phyloP scores from a whole-genome alignment of 2,329 filamentous ascomycete genomes.

The Aschersonia sp. region DNA sequence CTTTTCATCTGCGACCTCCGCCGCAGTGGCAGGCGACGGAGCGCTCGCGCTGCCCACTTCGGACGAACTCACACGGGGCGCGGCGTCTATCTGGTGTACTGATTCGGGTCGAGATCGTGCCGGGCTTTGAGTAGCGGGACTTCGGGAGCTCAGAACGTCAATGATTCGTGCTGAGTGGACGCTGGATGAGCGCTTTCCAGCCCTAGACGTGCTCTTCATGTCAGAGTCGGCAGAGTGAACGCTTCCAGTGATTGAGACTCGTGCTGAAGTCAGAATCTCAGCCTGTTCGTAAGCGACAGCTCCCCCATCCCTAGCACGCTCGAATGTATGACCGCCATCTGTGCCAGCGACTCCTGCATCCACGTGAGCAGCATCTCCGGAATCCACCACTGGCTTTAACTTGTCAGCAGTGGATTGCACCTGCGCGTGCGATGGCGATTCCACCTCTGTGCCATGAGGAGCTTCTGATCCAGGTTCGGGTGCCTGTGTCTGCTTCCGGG shows the following conservation, averaged over 20 bases:
- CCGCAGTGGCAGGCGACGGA: too few species aligned
- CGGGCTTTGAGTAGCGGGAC: slow-evolving; percentile 36
- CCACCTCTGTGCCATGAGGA: neutral
- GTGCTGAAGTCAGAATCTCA: slow-evolving; percentile 40
- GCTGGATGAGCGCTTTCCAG: slow-evolving; percentile 27
- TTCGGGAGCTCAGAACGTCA: slow-evolving; percentile 34
- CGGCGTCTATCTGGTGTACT: slow-evolving; percentile 27
- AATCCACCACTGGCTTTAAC: neutral
- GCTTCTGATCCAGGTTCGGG: neutral
- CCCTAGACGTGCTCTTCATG: slow-evolving; percentile 24
- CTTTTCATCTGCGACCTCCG: too few species aligned
- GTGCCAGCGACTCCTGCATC: too few species aligned
- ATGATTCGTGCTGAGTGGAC: slow-evolving; percentile 43
- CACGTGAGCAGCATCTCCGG: neutral
- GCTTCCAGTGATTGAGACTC: slow-evolving; percentile 38
- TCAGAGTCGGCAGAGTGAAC: slow-evolving; percentile 36
- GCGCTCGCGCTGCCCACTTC: slow-evolving; percentile 6
- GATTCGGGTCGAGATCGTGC: slow-evolving; percentile 33
- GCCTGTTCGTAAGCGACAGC: slow-evolving; percentile 38
- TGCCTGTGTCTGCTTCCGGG: neutral
- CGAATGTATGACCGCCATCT: neutral
- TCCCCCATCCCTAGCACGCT: slow-evolving; percentile 23
- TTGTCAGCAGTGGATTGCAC: neutral
- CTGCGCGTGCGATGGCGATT: too few species aligned
- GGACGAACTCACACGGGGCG: slow-evolving; percentile 24